phyloP scores from a whole-genome alignment of 192 early-diverging fungal genomes.

The Mortierella antarctica region DNA sequence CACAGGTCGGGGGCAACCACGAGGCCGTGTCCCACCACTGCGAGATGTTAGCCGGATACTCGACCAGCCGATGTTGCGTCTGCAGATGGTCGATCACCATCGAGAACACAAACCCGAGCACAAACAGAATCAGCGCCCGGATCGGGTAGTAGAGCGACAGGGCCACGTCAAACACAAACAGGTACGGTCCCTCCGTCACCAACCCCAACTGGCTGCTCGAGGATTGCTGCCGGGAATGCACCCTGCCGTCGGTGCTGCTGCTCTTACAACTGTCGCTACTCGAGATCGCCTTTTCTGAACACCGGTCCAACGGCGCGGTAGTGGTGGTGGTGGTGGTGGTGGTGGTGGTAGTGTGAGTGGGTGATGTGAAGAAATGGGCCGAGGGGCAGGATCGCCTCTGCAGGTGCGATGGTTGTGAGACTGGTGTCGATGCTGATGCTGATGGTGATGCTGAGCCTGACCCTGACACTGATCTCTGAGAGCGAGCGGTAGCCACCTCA shows the following conservation, averaged over 20 bases:
- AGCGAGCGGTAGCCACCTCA: too few species aligned
- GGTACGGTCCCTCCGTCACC: constrained; percentile 30
- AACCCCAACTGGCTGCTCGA: not conserved
- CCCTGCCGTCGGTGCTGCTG: not conserved
- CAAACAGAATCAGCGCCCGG: constrained; percentile 67
- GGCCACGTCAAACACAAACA: constrained; percentile 42
- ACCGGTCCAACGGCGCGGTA: not conserved
- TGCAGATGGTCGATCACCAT: constrained; percentile 73
- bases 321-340: constrained; percentile 11
- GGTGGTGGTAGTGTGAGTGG: constrained; percentile 4
- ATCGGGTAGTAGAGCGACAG: constrained; percentile 59
- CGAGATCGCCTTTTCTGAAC: too few species aligned
- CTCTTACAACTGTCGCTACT: not conserved
- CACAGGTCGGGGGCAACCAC: constrained; percentile 73
- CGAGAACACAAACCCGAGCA: constrained; percentile 69
- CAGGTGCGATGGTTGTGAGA: not conserved
- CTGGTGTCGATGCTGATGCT: not conserved
- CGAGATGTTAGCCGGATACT: constrained; percentile 52
- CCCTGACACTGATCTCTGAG: too few species aligned
- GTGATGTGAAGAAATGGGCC: too few species aligned
- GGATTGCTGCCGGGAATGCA: not conserved
- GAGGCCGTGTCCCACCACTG: constrained; percentile 65
- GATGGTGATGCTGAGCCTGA: too few species aligned
- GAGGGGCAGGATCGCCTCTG: not conserved
- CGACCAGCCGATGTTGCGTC: constrained; percentile 66